Evolutionary conservation across 306 rosid genomes (phyloP), one percentile per base, ranked within the genome.

Genomic region (Vigna reflexopilosa): DNA sequence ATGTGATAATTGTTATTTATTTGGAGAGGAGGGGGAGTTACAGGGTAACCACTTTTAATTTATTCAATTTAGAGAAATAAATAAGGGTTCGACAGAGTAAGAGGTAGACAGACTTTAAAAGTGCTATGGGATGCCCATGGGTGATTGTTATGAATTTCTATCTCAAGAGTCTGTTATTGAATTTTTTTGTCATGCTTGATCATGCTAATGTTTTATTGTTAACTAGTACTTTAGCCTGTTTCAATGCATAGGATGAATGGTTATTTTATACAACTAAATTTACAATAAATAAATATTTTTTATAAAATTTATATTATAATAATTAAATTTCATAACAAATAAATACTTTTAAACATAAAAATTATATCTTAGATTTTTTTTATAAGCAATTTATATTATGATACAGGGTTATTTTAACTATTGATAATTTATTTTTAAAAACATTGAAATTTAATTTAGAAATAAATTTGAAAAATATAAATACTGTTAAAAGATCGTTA

Each of bases 1-100:
- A 55, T 36, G 48, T 38, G 49, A 51, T 68, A 14, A 55, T 13
- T 4, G 1, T 56, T 20, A 8, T 55, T 55, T 20, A 19, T 55
- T 54, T n/a, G 8, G 45, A 0, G 4, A 26, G n/a, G 16, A 44
- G 28, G 4, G 42, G 48, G 48, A 2, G 48, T 44, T 44, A 44
- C 16, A 56, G 11, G 44, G 15, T n/a, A 30, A 47, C 30, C 44
- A 57, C 9, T 61, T 44, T 67, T 77, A 17, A 38, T 20, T 66
- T 48, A 14, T 38, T 50, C 9, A 40, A 22, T 12, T 22, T 36
- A 61, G 38, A n/a, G 48, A 51, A n/a, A 38, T 45, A 24, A 65
- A 66, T 51, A 20, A 48, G 13, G 65, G 54, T 65, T 65, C 65
- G 55, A 42, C 65, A 65, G 80, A 22, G 44, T 51, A 4, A 19